These are phyloP conservation scores for Halocafeteria seosinensis DNA, from an alignment of 108 stramenopile species.

Conservation along the genomic window DNA sequence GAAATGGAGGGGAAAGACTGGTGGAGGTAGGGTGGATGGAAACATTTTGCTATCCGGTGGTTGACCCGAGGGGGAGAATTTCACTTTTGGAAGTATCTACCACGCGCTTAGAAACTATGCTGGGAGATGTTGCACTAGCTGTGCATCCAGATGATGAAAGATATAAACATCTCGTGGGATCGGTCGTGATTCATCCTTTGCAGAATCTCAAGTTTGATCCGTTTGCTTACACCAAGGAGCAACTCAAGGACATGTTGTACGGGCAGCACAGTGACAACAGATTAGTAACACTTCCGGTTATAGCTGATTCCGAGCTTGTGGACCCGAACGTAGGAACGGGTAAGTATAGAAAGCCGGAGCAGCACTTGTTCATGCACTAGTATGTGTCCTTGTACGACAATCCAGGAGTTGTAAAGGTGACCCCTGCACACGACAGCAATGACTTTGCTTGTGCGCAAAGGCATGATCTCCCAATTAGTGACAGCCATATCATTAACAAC, in stretches of 20 bases:
- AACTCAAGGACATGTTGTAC: slow-evolving; percentile 2
- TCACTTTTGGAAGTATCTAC: slow-evolving; percentile 75
- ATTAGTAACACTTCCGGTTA: slow-evolving; percentile 57
- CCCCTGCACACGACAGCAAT: slow-evolving; percentile 87
- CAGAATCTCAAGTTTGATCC: background rate
- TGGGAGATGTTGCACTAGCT: slow-evolving; percentile 82
- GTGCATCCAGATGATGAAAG: slow-evolving; percentile 80
- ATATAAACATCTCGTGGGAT: slow-evolving; percentile 72
- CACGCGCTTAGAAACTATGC: slow-evolving; percentile 79
- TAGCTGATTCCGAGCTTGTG: slow-evolving; percentile 75
- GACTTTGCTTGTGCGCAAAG: slow-evolving; percentile 84
- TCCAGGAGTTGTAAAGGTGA: slow-evolving; percentile 88
- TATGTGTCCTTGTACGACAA: no score
- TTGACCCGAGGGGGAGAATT: slow-evolving; percentile 2
- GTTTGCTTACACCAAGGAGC: background rate
- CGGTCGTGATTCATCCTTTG: slow-evolving; percentile 63
- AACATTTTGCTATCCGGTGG: slow-evolving; percentile 80
- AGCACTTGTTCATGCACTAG: no score
- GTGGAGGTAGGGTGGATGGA: slow-evolving; percentile 63
- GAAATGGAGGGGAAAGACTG: background rate
- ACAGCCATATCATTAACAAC: background rate
- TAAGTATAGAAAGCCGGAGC: no score
- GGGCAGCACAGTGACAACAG: no score
- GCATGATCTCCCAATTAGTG: slow-evolving; percentile 60
- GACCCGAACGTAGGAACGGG: slow-evolving; percentile 85